Evolutionary conservation across 1,284 basidiomycete genomes (phyloP).

Genomic region (Fistulinella cinereoalba): DNA sequence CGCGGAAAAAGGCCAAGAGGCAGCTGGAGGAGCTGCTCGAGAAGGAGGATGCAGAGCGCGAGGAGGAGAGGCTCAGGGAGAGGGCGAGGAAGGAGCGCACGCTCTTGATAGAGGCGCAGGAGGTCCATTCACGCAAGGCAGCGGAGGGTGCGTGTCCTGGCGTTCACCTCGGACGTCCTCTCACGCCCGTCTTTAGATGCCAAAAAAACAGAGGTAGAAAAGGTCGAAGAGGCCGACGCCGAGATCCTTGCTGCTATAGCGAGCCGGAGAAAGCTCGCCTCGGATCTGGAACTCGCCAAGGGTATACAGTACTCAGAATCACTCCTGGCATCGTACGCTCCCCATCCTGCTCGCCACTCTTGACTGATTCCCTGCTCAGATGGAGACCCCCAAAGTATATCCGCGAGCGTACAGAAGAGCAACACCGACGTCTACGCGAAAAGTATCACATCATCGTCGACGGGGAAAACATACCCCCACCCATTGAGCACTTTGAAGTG

Average conservation of each 20-base stretch:
- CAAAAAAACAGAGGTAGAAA: slow-evolving; percentile 80
- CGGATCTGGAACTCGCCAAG: slow-evolving; percentile 89
- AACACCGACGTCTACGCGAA: slow-evolving; percentile 77
- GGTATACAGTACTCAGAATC: slow-evolving; percentile 91
- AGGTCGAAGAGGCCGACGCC: slow-evolving; percentile 84
- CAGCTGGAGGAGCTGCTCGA: slow-evolving; percentile 62
- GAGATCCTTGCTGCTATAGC: slow-evolving; percentile 91
- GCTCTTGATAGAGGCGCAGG: slow-evolving; percentile 86
- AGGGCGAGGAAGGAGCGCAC: slow-evolving; percentile 80
- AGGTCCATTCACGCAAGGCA: slow-evolving; percentile 82
- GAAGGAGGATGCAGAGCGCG: slow-evolving; percentile 69
- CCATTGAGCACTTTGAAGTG: slow-evolving; percentile 88
- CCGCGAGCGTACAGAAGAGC: slow-evolving; percentile 62
- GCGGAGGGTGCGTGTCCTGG: slow-evolving; percentile 61
- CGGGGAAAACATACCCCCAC: slow-evolving; percentile 90
- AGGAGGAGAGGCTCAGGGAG: slow-evolving; percentile 73
- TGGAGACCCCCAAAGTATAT: slow-evolving; percentile 91
- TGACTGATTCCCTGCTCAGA: slow-evolving; percentile 38
- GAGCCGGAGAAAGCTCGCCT: slow-evolving; percentile 85
- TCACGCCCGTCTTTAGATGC: slow-evolving; percentile 55
- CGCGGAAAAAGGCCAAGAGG: slow-evolving; percentile 49
- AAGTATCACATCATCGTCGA: slow-evolving; percentile 92
- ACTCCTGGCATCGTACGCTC: slow-evolving; percentile 72
- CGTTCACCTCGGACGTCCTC: background rate
- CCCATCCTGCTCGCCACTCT: background rate